Evolutionary conservation across 2,329 filamentous ascomycete species (phyloP).

Genomic region (Venturia effusa): DNA sequence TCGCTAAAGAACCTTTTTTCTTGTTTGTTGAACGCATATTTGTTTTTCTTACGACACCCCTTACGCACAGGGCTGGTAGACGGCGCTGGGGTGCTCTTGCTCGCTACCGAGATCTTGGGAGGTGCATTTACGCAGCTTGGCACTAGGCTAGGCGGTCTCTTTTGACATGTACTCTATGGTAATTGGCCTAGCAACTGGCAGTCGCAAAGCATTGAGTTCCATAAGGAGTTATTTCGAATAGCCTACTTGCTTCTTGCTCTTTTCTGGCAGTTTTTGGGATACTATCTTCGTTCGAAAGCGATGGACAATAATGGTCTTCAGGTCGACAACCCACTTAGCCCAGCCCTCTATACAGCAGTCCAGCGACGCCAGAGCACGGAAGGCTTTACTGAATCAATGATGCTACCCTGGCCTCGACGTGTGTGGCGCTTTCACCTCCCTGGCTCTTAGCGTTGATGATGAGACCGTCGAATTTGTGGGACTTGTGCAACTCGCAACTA

Average conservation of each 20-base stretch:
- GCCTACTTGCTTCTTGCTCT: background rate
- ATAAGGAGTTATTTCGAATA: background rate
- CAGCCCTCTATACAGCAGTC: too few relatives aligned
- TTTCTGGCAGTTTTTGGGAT: too few relatives aligned
- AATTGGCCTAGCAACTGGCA: background rate
- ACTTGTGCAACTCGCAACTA: too few relatives aligned
- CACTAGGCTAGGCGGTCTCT: background rate
- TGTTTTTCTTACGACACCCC: background rate
- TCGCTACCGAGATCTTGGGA: background rate
- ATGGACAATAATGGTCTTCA: too few relatives aligned
- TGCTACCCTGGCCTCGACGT: too few relatives aligned
- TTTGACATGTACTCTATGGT: background rate
- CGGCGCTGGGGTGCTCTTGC: background rate
- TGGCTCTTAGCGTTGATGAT: too few relatives aligned
- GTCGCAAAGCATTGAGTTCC: background rate
- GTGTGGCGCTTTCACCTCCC: too few relatives aligned
- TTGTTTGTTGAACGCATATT: background rate
- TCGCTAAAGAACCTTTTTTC: background rate
- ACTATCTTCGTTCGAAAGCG: too few relatives aligned
- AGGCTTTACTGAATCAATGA: too few relatives aligned
- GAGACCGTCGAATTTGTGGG: too few relatives aligned
- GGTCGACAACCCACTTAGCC: too few relatives aligned
- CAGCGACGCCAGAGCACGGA: too few relatives aligned
- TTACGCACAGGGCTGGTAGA: background rate
- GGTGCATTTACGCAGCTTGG: background rate